Conservation (phyloP, 257 asterid genomes). For the Solanum okadae region DNA sequence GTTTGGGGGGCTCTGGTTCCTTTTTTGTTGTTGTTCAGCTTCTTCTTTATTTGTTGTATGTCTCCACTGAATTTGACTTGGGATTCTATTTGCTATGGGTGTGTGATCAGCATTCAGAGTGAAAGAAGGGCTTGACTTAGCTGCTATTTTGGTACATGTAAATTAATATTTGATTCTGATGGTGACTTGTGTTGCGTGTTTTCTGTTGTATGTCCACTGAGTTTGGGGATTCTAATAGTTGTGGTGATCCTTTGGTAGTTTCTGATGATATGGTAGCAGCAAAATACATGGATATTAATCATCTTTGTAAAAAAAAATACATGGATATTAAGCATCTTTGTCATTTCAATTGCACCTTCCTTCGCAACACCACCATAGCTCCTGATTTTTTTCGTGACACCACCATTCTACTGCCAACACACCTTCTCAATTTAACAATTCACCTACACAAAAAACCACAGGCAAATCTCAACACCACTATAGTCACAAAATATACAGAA, state of each 20-base stretch:
- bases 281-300: not conserved
- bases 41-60: not conserved
- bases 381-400: no score
- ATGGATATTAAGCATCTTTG: not conserved
- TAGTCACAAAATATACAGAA: no score
- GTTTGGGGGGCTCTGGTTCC: not conserved
- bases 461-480: no score
- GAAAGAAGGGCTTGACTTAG: not conserved
- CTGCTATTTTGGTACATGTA: not conserved
- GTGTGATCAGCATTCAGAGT: not conserved
- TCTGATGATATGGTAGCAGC: not conserved
- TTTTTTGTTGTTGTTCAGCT: not conserved
- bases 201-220: not conserved
- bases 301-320: not conserved
- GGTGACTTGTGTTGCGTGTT: not conserved
- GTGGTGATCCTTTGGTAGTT: not conserved
- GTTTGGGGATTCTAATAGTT: not conserved
- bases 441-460: no score
- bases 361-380: not conserved
- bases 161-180: not conserved
- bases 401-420: no score
- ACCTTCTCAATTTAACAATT: no score
- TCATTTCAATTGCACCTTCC: not conserved
- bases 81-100: not conserved
- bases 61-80: not conserved